Conservation (phyloP, 73 alveolate species). For the Paramecium octaurelia region DNA sequence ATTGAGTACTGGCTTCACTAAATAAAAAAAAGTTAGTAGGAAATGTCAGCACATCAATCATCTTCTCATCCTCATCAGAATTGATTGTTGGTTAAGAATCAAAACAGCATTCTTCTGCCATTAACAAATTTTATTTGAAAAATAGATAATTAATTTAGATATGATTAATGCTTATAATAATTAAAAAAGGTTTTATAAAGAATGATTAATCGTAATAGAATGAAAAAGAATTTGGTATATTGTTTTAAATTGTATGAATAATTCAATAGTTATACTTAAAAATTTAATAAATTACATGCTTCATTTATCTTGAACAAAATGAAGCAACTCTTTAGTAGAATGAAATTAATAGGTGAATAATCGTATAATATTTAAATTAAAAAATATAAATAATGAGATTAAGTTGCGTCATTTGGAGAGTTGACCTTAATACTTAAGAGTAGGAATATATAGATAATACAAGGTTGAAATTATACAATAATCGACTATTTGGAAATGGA, state of each 20-base stretch:
- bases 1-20: neutral
- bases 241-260: too few relatives aligned
- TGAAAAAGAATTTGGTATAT: neutral
- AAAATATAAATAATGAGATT: neutral
- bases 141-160: neutral
- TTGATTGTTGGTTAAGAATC: neutral
- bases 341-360: too few relatives aligned
- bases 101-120: conserved; percentile 54
- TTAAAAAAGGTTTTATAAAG: neutral
- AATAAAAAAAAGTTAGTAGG: neutral
- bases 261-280: too few relatives aligned
- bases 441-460: neutral
- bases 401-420: neutral
- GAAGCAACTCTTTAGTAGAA: too few relatives aligned
- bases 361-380: too few relatives aligned
- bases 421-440: neutral
- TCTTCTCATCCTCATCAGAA: neutral
- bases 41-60: neutral
- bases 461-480: neutral
- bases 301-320: too few relatives aligned
- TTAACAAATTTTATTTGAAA: neutral
- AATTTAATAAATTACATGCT: too few relatives aligned
- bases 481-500: neutral
- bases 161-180: neutral
- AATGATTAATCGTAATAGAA: neutral